A percentile compares a stretch with the other conserved stretches of the same genome.
phyloP scores from a whole-genome alignment of 169 alveolate species.

The Cyclospora cayetanensis region DNA sequence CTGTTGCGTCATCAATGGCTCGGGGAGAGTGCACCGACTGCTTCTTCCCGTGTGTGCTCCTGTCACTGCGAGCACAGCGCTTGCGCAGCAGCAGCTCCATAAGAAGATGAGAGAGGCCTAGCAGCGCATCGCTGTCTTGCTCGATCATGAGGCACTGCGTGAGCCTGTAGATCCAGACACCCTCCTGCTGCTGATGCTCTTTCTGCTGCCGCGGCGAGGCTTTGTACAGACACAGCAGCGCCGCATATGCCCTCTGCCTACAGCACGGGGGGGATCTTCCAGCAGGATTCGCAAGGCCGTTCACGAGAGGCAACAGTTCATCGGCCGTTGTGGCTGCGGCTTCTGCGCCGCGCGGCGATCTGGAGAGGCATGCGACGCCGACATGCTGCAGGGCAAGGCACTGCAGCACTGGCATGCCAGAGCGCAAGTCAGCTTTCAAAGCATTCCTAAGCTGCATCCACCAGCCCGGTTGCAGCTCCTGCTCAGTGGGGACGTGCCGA shows the following conservation, averaged over 20 bases:
- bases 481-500: neutral
- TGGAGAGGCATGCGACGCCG: neutral
- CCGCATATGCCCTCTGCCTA: neutral
- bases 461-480: neutral
- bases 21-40: neutral
- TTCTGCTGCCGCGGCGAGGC: neutral
- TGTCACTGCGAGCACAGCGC: neutral
- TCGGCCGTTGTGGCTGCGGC: neutral
- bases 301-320: neutral
- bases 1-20: neutral
- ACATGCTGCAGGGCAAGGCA: neutral
- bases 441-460: neutral
- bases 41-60: neutral
- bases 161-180: neutral
- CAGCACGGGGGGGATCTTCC: neutral
- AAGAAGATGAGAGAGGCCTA: neutral
- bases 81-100: neutral
- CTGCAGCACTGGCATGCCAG: neutral
- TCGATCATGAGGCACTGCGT: slow-evolving; percentile 6
- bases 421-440: neutral
- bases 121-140: neutral
- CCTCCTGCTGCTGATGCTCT: neutral
- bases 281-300: neutral
- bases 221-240: neutral
- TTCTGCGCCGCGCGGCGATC: neutral